phyloP scores from a whole-genome alignment of 345 rosid species.

The Ricinus communis region DNA sequence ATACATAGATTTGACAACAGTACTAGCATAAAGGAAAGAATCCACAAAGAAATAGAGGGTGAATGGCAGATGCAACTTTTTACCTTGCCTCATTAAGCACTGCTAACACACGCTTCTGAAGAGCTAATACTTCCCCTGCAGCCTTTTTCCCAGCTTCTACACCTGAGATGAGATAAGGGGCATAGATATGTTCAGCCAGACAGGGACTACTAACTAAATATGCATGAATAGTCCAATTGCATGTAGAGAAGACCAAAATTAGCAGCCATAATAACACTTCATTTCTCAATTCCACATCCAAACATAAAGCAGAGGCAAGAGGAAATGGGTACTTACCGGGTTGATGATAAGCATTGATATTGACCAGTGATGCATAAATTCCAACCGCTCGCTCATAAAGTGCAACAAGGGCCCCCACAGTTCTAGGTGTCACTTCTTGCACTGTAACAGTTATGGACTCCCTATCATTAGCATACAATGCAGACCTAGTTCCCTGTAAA shows the following conservation, averaged over 20 bases:
- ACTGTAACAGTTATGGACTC: constrained; percentile 89
- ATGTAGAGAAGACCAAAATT: not conserved
- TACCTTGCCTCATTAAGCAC: constrained; percentile 96
- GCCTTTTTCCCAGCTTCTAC: constrained; percentile 99
- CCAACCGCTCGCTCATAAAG: constrained; percentile 99
- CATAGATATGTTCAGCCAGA: constrained; percentile 6
- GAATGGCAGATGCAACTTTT: not conserved
- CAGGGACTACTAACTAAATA: not conserved
- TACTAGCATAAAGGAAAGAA: not conserved
- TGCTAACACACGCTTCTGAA: constrained; percentile 89
- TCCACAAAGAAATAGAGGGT: not conserved
- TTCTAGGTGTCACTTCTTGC: constrained; percentile 87
- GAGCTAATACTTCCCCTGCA: constrained; percentile 93
- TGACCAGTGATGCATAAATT: constrained; percentile 75
- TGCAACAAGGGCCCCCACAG: constrained; percentile 86
- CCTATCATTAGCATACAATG: constrained; percentile 81
- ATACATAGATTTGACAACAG: not conserved
- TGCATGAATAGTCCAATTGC: constrained; percentile 1
- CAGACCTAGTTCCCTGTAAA: constrained; percentile 93
- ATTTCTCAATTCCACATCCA: constrained; percentile 7
- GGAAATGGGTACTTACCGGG: constrained; percentile 57
- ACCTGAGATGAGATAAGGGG: constrained; percentile 42
- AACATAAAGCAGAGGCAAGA: constrained; percentile 15
- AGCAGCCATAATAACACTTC: not conserved
- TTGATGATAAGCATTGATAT: constrained; percentile 95